A percentile compares a stretch with the other conserved stretches of the same genome.
Conservation (phyloP, 2,329 filamentous ascomycete genomes). For the Juglanconis oblonga region DNA sequence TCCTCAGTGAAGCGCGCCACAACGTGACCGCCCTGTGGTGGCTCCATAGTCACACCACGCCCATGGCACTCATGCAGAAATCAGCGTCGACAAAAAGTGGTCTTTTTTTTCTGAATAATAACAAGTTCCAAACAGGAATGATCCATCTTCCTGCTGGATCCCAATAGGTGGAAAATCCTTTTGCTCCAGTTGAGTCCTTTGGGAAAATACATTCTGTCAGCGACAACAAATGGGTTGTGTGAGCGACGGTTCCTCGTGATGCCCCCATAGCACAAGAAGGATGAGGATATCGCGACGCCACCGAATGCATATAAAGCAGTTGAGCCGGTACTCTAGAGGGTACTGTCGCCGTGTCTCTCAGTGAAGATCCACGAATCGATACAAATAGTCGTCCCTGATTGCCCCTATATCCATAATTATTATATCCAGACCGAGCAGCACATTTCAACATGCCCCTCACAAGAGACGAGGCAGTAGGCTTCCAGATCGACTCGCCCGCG, state of each 20-base stretch:
- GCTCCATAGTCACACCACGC: background rate
- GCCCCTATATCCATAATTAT: background rate
- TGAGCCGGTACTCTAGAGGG: too few relatives aligned
- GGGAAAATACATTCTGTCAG: background rate
- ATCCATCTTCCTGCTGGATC: background rate
- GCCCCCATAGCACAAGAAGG: too few relatives aligned
- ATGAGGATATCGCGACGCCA: too few relatives aligned
- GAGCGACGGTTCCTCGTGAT: background rate
- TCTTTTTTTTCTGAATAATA: background rate
- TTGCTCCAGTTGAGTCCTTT: background rate
- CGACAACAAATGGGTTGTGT: background rate
- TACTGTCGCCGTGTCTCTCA: too few relatives aligned
- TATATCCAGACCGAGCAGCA: background rate
- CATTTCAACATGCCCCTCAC: background rate
- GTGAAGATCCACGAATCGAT: background rate
- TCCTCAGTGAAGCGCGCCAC: too few relatives aligned
- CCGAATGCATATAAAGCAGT: too few relatives aligned
- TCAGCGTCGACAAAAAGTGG: background rate
- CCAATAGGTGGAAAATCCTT: background rate
- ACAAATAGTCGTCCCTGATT: background rate
- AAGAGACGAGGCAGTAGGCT: conserved; percentile 35
- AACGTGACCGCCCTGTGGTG: background rate
- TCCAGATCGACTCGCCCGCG: conserved; percentile 54
- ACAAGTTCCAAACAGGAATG: background rate
- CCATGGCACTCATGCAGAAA: background rate